These are phyloP conservation scores for Kwoniella bestiolae DNA, from an alignment of 768 basidiomycete genomes.

Conservation along the genomic window DNA sequence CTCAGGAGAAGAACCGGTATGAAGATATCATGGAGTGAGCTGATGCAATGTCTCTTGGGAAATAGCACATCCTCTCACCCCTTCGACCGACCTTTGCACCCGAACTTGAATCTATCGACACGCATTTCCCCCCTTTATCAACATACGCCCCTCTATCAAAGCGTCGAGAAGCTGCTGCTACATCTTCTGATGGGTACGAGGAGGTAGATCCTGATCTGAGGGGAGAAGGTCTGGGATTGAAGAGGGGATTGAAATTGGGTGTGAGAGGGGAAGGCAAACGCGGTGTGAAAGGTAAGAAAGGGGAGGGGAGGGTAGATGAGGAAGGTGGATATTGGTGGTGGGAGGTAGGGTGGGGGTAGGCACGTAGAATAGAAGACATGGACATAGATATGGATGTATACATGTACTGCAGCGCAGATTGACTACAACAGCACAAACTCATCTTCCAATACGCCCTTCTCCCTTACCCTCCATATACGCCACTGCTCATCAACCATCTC, in stretches of 20 bases:
- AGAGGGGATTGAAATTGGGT: slow-evolving; percentile 36
- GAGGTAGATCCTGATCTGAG: slow-evolving; percentile 1
- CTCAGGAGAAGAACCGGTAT: too few species aligned
- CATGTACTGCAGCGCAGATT: too few species aligned
- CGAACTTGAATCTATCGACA: slow-evolving; percentile 54
- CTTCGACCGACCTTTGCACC: slow-evolving; percentile 55
- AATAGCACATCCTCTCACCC: slow-evolving; percentile 56
- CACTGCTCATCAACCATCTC: slow-evolving; percentile 73
- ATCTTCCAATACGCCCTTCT: slow-evolving; percentile 53
- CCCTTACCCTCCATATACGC: slow-evolving; percentile 71
- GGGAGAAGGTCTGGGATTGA: slow-evolving; percentile 43
- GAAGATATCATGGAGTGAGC: too few species aligned
- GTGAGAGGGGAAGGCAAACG: slow-evolving; percentile 42
- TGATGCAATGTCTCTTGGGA: too few species aligned
- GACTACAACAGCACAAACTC: slow-evolving; percentile 53
- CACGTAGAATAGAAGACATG: too few species aligned
- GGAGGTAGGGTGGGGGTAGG: slow-evolving; percentile 55
- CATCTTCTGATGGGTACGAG: not conserved
- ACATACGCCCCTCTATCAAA: slow-evolving; percentile 27
- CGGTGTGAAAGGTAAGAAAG: slow-evolving; percentile 47
- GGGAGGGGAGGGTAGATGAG: slow-evolving; percentile 54
- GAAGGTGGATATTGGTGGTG: slow-evolving; percentile 56
- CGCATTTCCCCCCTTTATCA: slow-evolving; percentile 45
- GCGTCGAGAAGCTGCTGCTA: slow-evolving; percentile 16
- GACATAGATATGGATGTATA: too few species aligned